Percentiles rank a stretch among this genome's conserved stretches.
Evolutionary conservation across 306 rosid species (phyloP).

Genomic region (Cucurbita maxima): DNA sequence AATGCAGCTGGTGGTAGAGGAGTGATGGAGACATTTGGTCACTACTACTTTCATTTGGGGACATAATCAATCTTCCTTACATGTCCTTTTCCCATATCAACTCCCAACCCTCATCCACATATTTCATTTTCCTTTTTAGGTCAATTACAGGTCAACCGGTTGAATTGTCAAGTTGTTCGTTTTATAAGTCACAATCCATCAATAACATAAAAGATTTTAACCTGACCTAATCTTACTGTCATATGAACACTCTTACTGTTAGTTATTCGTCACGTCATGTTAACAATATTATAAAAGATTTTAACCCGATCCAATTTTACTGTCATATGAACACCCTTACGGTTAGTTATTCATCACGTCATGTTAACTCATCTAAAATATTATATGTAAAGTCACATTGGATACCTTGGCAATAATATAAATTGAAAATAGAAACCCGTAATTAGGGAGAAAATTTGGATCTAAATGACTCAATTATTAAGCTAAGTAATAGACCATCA

Average conservation of each 20-base stretch:
- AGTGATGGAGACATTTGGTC: neutral
- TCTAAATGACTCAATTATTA: neutral
- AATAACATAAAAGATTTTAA: too few relatives aligned
- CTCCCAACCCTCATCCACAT: neutral
- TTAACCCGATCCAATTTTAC: too few relatives aligned
- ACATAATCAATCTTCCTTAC: neutral
- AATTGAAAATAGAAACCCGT: neutral
- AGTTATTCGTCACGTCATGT: neutral
- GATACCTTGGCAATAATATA: too few relatives aligned
- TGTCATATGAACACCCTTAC: neutral
- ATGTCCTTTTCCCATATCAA: neutral
- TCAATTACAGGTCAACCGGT: too few relatives aligned
- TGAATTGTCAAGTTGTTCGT: too few relatives aligned
- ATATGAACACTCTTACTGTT: neutral
- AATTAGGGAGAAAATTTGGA: neutral
- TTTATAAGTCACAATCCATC: too few relatives aligned
- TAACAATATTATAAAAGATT: neutral
- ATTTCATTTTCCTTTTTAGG: too few relatives aligned
- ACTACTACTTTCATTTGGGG: neutral
- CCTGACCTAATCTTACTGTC: too few relatives aligned
- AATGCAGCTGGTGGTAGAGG: neutral
- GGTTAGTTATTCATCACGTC: neutral
- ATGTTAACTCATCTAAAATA: neutral
- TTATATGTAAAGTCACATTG: too few relatives aligned
- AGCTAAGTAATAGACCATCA: constrained; percentile 4